A percentile compares a stretch with the other conserved stretches of the same genome.
These are phyloP conservation scores for Clavariopsis aquatica DNA, from an alignment of 495 filamentous ascomycete species.

Conservation along the genomic window DNA sequence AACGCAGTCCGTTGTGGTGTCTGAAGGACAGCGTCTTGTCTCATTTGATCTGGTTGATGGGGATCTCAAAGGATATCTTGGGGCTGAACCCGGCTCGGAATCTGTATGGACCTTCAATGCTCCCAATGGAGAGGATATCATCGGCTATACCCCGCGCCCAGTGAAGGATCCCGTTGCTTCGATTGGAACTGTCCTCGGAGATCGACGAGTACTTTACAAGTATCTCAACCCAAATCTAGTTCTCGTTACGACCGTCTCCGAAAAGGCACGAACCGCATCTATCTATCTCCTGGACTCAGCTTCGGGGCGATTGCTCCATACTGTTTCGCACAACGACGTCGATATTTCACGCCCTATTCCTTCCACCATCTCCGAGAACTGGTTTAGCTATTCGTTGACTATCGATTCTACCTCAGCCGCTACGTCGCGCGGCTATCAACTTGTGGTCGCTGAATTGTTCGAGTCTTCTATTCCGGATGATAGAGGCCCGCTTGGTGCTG, in stretches of 20 bases:
- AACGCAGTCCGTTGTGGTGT: background rate
- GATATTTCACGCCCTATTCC: slow-evolving; percentile 74
- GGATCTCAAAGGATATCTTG: slow-evolving; percentile 36
- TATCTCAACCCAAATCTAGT: slow-evolving; percentile 89
- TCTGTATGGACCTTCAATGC: slow-evolving; percentile 73
- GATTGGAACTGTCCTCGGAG: slow-evolving; percentile 88
- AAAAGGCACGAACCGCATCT: slow-evolving; percentile 56
- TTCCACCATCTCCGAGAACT: slow-evolving; percentile 86
- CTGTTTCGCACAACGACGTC: slow-evolving; percentile 67
- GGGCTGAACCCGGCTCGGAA: slow-evolving; percentile 11
- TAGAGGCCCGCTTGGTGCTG: slow-evolving; percentile 72
- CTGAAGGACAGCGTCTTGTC: slow-evolving; percentile 18
- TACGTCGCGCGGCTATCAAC: slow-evolving; percentile 77
- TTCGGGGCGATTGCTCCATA: slow-evolving; percentile 75
- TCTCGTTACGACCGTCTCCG: slow-evolving; percentile 69
- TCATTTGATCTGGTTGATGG: slow-evolving; percentile 39
- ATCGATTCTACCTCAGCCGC: slow-evolving; percentile 50
- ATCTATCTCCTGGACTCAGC: slow-evolving; percentile 86
- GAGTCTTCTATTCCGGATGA: slow-evolving; percentile 83
- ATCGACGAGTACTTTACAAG: slow-evolving; percentile 93
- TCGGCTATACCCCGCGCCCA: slow-evolving; percentile 65
- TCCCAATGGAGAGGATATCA: slow-evolving; percentile 64
- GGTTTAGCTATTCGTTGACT: slow-evolving; percentile 85
- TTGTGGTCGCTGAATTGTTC: slow-evolving; percentile 84
- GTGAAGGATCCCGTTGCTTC: slow-evolving; percentile 86